Evolutionary conservation across 495 filamentous ascomycete species (phyloP).

Genomic region (Hypoxylon subgilvum): DNA sequence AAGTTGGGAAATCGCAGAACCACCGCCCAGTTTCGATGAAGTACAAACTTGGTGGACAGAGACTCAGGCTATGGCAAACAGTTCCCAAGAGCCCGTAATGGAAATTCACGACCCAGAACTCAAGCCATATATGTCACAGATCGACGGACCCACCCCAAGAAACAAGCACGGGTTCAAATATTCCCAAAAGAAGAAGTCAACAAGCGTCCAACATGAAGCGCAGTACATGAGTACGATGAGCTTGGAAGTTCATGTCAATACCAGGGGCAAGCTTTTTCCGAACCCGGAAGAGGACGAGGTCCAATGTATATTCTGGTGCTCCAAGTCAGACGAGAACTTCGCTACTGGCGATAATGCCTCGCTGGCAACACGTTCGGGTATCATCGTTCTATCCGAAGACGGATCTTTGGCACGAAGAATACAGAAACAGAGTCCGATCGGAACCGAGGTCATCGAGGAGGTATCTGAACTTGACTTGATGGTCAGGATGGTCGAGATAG

Average conservation of each 20-base stretch:
- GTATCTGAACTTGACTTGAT: constrained; percentile 82
- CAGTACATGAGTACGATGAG: constrained; percentile 98
- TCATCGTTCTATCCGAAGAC: constrained; percentile 68
- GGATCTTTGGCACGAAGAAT: constrained; percentile 58
- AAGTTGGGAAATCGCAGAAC: constrained; percentile 68
- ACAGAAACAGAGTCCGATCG: constrained; percentile 52
- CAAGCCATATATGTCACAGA: constrained; percentile 71
- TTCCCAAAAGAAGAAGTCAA: constrained; percentile 76
- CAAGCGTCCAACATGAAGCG: constrained; percentile 80
- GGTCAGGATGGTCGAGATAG: constrained; percentile 81
- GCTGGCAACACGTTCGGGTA: constrained; percentile 54
- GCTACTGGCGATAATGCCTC: constrained; percentile 51
- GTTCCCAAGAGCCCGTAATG: constrained; percentile 62
- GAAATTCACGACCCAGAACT: constrained; percentile 42
- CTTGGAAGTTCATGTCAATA: constrained; percentile 93
- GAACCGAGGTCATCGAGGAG: constrained; percentile 73
- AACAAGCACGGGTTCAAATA: constrained; percentile 85
- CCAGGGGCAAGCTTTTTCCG: constrained; percentile 75
- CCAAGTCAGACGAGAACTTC: constrained; percentile 71
- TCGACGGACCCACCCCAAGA: constrained; percentile 86
- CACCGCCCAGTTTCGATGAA: constrained; percentile 73
- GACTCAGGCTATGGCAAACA: constrained; percentile 34
- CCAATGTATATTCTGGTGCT: constrained; percentile 87
- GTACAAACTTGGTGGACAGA: constrained; percentile 71
- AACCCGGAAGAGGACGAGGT: constrained; percentile 92